Conservation (phyloP, 2,329 filamentous ascomycete species). For the Phialophora tarda region DNA sequence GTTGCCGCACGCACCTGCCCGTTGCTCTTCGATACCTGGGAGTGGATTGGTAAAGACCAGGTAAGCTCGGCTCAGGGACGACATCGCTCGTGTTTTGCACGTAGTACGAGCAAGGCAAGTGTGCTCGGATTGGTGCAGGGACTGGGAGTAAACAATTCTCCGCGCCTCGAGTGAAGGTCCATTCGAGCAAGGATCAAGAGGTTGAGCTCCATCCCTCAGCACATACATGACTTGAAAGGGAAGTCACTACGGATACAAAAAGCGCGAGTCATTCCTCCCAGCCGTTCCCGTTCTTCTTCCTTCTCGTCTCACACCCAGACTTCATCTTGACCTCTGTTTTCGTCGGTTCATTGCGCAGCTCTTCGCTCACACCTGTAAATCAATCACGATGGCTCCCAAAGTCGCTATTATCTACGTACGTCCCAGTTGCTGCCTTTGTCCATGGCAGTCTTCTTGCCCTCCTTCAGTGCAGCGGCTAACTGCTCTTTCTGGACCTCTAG, state of each 20-base stretch:
- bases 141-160: constrained; percentile 1
- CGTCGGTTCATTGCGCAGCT: constrained; percentile 1
- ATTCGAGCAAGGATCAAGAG: neutral
- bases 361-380: constrained; percentile 1
- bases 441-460: neutral
- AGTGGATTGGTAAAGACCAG: constrained; percentile 10
- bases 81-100: neutral
- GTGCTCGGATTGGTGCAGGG: neutral
- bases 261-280: neutral
- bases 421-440: constrained; percentile 38
- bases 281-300: neutral
- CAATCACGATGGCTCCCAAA: constrained; percentile 78
- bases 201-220: neutral
- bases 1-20: neutral
- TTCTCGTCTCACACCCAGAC: constrained; percentile 4
- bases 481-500: constrained; percentile 51
- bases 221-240: constrained; percentile 5
- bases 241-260: constrained; percentile 22
- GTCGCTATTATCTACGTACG: constrained; percentile 88
- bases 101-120: neutral
- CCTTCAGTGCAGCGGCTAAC: constrained; percentile 11
- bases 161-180: neutral
- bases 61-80: constrained; percentile 10
- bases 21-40: neutral
- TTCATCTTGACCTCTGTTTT: neutral